Evolutionary conservation across 257 asterid genomes (phyloP), one percentile per base, ranked within the genome.

Genomic region (Fraxinus pennsylvanica): DNA sequence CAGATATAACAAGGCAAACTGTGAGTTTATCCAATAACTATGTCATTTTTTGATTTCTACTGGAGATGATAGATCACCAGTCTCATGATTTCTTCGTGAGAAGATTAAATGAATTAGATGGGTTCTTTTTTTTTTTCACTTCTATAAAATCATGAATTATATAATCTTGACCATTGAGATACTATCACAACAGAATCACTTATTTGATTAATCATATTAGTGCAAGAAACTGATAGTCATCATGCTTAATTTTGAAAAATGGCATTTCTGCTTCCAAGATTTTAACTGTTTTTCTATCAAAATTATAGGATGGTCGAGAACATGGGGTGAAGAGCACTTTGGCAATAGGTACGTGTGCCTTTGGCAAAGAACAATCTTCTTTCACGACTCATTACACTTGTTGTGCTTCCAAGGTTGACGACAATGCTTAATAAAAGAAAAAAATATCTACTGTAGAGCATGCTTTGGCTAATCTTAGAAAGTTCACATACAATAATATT

Each of bases 321-420:
- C 97, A 75, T 96, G 99, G 99, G 99, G 99, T 72, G 99, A 96
- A 82, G 99, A 96, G 85, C 99, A 96, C 90, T 93, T 96, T 0
- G 99, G 99, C 71, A 96, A 96, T 5, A 97, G 99, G 99, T 96
- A 86, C 7, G 88, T 71, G 54, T 47, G 72, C 72, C 71, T 74
- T 81, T 36, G 25, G 19, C 43, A 59, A 59, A 2, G 63, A 54
- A 52, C 78, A 36, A 66, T 30, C 30, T 76, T 67, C 75, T 29
- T 6, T 36, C 50, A 29, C 38, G 22, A 27, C 65, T 19, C 72
- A 59, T 61, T 63, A 15, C 71, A 19, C 66, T 65, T 38, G 13
- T 65, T 30, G 27, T 43, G 50, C 33, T 12, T 77, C 38, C 38
- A 59, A 43, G 10, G 71, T 59, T 59, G 30, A 57, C 2, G 14